Evolutionary conservation across 2,329 filamentous ascomycete species (phyloP), one percentile per base, ranked within the genome.

Genomic region (Delphinella strobiligena): DNA sequence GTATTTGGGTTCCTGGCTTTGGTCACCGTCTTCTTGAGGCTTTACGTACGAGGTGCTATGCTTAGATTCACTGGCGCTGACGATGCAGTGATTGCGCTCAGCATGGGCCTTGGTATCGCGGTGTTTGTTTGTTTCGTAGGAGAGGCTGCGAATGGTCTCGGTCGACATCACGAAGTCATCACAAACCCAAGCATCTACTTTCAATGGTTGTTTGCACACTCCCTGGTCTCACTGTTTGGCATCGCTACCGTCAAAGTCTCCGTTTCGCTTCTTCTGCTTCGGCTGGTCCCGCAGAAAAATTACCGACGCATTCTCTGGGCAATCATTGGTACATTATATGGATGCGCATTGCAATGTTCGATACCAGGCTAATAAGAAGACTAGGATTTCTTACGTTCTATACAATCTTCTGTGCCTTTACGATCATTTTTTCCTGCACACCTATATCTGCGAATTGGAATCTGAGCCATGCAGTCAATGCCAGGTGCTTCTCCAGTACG

Each of bases 21-120:
- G 19, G 17, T 47, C n/a, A 31, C 41, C 0, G 42, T 44, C 14
- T 29, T 36, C 7, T 31, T 37, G 34, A 33, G 45, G 17, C 34
- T 45, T 4, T 47, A 43, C 17, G 70, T 72, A 18, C 61, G 71
- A 9, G 18, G 61, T 2, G 48, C 52, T 9, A 62, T 73, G 51
- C 58, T 74, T 33, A 66, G 61, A 17, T 65, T 64, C 19, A 56
- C 67, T 33, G 68, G 69, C 2, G 47, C 57, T 17, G 71, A 75
- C 55, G 71, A 73, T 48, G 66, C 58, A 42, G 45, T 63, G 2
- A 70, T 71, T 48, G 36, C 63, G 1, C 42, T 53, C 3, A 61
- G 67, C 3, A 56, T 60, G 54, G 56, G 69, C 11, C 45, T 53
- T 43, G 53, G 49, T 7, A 38, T 59, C 10, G 47, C 24, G 2